A percentile compares a stretch with the other conserved stretches of the same genome.
These are phyloP conservation scores for Penicillium cosmopolitanum DNA, from an alignment of 495 filamentous ascomycete species.

Conservation along the genomic window DNA sequence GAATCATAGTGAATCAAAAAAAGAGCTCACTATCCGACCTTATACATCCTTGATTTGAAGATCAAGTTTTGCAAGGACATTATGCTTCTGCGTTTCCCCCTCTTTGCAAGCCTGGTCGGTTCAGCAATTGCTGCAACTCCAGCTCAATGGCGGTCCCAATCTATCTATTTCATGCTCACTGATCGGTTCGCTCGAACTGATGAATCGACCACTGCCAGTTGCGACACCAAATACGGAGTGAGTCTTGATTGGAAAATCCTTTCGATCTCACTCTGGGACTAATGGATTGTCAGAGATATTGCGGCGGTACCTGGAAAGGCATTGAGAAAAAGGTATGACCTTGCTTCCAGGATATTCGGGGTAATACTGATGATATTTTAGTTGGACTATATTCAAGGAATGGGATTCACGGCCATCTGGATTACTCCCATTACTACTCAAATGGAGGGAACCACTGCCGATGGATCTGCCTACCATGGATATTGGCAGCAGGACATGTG, in stretches of 20 bases:
- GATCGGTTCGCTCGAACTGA: constrained; percentile 75
- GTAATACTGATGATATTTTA: constrained; percentile 20
- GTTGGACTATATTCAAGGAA: constrained; percentile 63
- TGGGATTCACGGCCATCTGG: constrained; percentile 86
- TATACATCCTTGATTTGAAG: neutral
- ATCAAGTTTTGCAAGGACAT: neutral
- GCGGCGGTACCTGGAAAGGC: constrained; percentile 75
- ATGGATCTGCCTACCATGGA: constrained; percentile 69
- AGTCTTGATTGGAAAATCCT: neutral
- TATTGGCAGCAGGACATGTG: constrained; percentile 75
- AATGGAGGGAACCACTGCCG: constrained; percentile 50
- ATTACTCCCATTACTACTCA: constrained; percentile 76
- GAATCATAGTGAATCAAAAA: neutral
- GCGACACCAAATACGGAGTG: constrained; percentile 48
- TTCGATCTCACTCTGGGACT: neutral
- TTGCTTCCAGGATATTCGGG: neutral
- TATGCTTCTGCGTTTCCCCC: constrained; percentile 20
- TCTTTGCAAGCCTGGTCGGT: constrained; percentile 26
- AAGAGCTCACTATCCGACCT: neutral
- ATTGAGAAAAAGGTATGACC: constrained; percentile 63
- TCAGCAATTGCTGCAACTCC: constrained; percentile 43
- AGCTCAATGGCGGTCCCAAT: constrained; percentile 62
- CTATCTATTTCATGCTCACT: constrained; percentile 76
- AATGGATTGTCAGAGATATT: constrained; percentile 53
- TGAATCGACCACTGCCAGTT: constrained; percentile 60